Base-by-base conservation (phyloP, 2,329 filamentous ascomycete species). In the Colletotrichum echinochloae region DNA sequence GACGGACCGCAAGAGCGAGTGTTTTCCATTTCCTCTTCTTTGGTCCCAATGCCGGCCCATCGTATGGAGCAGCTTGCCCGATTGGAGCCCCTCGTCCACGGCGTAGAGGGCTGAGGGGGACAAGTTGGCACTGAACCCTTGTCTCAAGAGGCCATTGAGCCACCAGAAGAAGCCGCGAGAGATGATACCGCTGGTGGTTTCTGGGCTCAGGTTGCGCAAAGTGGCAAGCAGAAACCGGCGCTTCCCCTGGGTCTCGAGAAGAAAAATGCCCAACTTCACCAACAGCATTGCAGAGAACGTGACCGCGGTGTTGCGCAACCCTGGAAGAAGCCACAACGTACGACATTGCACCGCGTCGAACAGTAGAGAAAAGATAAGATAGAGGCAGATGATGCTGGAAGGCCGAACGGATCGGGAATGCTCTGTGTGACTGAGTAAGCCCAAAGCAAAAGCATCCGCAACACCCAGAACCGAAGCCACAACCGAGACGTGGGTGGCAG, bases 371-470 rank as follows among this genome's bases (percentile, higher is more conserved):
- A 76, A 66, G n/a, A 78, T 74, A 0, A 80, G 70, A 54, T 79
- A 80, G 0, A 72, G 67, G 0, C 76, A 75, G 2, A 80, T 73
- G 1, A 79, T 71, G 35, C 79, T 77, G 0, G 79, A 80, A 0
- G 79, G 79, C 0, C 79, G 74, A 16, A 80, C 74, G 1, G 79
- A 79, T 54, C 79, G 79, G 44, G 80, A 73, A 23, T 80, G 79
- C 12, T 80, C 78, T 8, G 74, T 60, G 11, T 80, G 77, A 14
- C 75, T 75, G 3, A 80, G 41, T 0, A 78, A 33, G n/a, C 77
- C 72, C 14, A 79, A 78, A 11, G 71, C 73, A 41, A 75, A 73
- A 1, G 78, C 73, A 23, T 76, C 73, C 3, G 78, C 23, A 44
- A 80, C 74, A 41, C 75, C 76, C 8, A 80, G 65, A 18, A 76